A percentile compares a stretch with the other conserved stretches of the same genome.
phyloP scores from a whole-genome alignment of 164 flowering plant genomes.

The Kalanchoe fedtschenkoi region DNA sequence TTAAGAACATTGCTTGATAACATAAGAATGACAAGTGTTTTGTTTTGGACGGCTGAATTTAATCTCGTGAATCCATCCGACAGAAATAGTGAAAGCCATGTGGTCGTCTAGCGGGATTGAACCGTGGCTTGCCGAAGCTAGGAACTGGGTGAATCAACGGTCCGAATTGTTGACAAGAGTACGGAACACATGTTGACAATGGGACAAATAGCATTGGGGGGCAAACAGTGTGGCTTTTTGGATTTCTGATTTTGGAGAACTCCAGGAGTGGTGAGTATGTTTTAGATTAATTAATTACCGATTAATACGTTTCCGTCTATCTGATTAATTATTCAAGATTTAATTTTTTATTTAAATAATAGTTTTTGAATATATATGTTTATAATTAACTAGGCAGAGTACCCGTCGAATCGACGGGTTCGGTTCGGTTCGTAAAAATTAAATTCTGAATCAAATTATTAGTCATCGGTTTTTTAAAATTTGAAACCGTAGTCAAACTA shows the following conservation, averaged over 20 bases:
- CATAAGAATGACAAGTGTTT: neutral
- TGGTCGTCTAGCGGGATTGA: conserved; percentile 81
- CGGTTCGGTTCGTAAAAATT: no score
- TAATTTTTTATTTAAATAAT: no score
- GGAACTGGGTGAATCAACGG: conserved; percentile 81
- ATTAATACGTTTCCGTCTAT: no score
- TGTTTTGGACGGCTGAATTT: neutral
- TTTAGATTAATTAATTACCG: no score
- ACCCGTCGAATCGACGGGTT: no score
- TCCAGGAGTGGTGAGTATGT: neutral
- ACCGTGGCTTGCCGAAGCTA: conserved; percentile 83
- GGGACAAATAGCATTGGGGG: conserved; percentile 32
- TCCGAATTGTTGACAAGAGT: conserved; percentile 10
- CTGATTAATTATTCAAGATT: no score
- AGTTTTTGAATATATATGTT: no score
- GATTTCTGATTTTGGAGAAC: conserved; percentile 38
- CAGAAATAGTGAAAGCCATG: conserved; percentile 99
- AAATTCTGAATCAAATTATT: no score
- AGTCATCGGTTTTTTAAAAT: no score
- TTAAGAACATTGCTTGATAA: neutral
- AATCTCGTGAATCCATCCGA: neutral
- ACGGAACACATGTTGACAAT: conserved; percentile 21
- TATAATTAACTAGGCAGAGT: no score
- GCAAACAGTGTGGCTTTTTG: conserved; percentile 73
- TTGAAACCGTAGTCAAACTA: no score